These are phyloP conservation scores for Veloporphyrellus conicus DNA, from an alignment of 1,284 basidiomycete species.

Conservation along the genomic window DNA sequence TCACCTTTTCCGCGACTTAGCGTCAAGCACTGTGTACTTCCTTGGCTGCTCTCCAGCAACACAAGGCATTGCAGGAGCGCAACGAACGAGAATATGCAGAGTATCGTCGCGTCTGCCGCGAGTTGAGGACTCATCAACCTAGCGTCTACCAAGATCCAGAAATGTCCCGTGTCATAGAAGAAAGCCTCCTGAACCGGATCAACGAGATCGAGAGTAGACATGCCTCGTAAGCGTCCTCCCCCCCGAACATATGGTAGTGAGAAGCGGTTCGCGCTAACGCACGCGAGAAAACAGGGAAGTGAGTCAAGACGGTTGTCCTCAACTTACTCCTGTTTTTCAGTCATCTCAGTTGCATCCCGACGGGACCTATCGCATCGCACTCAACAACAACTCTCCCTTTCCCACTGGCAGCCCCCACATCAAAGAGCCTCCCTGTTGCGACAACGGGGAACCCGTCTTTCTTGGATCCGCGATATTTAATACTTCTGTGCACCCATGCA, in stretches of 20 bases:
- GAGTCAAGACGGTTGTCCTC: constrained; percentile 18
- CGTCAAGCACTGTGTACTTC: constrained; percentile 24
- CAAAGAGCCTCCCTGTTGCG: constrained; percentile 47
- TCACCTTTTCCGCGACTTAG: constrained; percentile 26
- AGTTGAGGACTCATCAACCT: constrained; percentile 28
- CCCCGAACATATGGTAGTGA: background rate
- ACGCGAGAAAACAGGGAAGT: constrained; percentile 28
- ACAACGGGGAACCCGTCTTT: constrained; percentile 60
- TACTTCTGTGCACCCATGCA: constrained; percentile 72
- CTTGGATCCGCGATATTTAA: constrained; percentile 67
- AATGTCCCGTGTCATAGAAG: constrained; percentile 35
- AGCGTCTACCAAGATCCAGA: constrained; percentile 34
- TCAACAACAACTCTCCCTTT: constrained; percentile 46
- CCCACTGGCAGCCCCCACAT: constrained; percentile 40
- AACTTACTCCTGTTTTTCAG: constrained; percentile 27
- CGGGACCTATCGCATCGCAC: constrained; percentile 55
- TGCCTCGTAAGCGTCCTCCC: constrained; percentile 22
- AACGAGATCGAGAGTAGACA: constrained; percentile 28
- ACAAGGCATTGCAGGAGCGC: constrained; percentile 32
- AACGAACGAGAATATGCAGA: constrained; percentile 29
- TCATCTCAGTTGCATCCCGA: constrained; percentile 32
- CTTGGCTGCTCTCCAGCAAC: constrained; percentile 27
- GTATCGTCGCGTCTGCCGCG: constrained; percentile 29
- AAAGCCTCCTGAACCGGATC: constrained; percentile 30
- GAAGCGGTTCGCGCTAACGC: constrained; percentile 14